Conservation (phyloP, 352 stramenopile genomes). For the Globisporangium viniferum region DNA sequence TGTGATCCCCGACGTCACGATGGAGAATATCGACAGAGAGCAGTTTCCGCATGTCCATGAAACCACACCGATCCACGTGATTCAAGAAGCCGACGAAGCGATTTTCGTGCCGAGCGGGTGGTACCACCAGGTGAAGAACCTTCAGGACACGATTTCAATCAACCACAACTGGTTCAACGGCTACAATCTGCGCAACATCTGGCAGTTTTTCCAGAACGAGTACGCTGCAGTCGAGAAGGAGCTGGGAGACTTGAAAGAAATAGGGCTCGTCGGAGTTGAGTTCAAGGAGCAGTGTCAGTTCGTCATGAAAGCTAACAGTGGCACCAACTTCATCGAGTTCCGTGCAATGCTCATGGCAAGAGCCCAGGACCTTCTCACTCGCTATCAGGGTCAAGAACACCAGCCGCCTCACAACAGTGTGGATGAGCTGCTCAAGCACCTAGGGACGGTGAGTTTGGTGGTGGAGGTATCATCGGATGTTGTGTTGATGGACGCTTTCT, state of each 20-base stretch:
- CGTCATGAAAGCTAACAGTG: conserved; percentile 75
- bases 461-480: not conserved
- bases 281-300: conserved; percentile 71
- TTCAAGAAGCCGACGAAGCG: conserved; percentile 65
- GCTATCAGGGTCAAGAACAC: not conserved
- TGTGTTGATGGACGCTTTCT: not conserved
- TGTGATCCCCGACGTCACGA: conserved; percentile 50
- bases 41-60: conserved; percentile 55
- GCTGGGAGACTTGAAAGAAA: conserved; percentile 57
- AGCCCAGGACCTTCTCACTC: conserved; percentile 23
- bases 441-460: not conserved
- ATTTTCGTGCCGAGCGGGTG: conserved; percentile 97
- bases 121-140: conserved; percentile 95
- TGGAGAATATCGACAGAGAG: conserved; percentile 35
- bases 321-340: conserved; percentile 77
- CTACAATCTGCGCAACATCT: conserved; percentile 63
- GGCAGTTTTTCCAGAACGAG: conserved; percentile 69
- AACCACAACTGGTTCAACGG: conserved; percentile 98
- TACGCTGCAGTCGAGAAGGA: conserved; percentile 57
- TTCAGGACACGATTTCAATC: conserved; percentile 93
- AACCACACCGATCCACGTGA: conserved; percentile 42
- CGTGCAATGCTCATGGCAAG: conserved; percentile 52
- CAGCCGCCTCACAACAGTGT: not conserved
- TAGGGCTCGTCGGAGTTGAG: conserved; percentile 47
- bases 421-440: not conserved